Evolutionary conservation across 257 asterid genomes (phyloP), one percentile per base, ranked within the genome.

Genomic region (Nicotiana tabacum): DNA sequence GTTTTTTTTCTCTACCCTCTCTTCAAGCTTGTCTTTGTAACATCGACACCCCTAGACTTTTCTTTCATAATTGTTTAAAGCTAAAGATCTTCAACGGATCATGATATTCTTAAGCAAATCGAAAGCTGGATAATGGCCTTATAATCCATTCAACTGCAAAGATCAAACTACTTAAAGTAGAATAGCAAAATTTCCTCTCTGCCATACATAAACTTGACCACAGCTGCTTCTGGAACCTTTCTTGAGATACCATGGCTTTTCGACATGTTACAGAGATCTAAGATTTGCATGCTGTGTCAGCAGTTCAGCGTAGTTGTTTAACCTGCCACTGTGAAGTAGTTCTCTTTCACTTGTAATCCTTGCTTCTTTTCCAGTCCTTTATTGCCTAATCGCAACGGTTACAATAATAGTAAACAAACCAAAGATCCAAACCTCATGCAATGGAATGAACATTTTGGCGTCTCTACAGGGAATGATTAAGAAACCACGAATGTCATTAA

Each of bases 391-490:
- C 91, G 83, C 92, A 93, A 85, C 86, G 84, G 55, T 3, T 72
- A 91, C 97, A 92, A 29, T 91, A 82, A 90, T 89, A 13, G 58
- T 87, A 68, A 87, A 21, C 61, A 90, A 93, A 27, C 91, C 95
- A 21, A 85, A 29, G 48, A 92, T 90, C 18, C 94, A 92, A 90
- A 82, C 81, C 93, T 92, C 94, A 92, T 89, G 15, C 94, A 91
- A 82, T 68, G 87, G 82, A 95, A 94, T 9, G 90, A 67, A 53
- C 86, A 96, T 83, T 81, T 91, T 24, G 83, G 74, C 68, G 82
- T 90, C 8, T 65, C 93, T 46, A 96, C 93, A 2, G 89, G 90
- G 1, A 94, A 83, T 53, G 81, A 32, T 43, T 88, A 91, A 84
- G 9, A 61, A 29, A 2, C 58, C 66, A 56, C 66, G 82, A 15